Evolutionary conservation across 23 red algal genomes (phyloP), one percentile per base, ranked within the genome.

Genomic region (Gracilariopsis chorda): DNA sequence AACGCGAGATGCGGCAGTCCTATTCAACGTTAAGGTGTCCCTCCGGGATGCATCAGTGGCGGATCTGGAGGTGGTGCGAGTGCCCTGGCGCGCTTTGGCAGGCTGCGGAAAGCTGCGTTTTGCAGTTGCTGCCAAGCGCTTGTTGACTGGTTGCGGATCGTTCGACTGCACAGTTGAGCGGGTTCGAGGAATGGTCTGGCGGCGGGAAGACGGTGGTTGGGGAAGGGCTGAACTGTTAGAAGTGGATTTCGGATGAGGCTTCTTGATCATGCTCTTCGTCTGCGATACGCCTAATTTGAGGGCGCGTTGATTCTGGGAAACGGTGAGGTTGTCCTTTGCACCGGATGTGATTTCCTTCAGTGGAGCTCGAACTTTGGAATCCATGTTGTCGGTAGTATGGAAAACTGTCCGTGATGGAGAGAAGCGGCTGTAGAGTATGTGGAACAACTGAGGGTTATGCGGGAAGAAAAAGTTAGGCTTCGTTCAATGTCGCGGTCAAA

Each of bases 221-320:
- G 67, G 67, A 45, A 73, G 23, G 20, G 67, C 42, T 6, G 67
- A 45, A 2, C 39, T 2, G 67, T 73, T 73, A n/a, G n/a, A n/a
- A 1, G 67, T 46, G 28, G 40, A 27, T 36, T 73, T 73, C 39
- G 37, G 14, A 20, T 2, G 67, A 36, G 40, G 16, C 28, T 73
- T 73, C 32, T 73, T 73, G 20, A 73, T 73, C 67, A 73, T 73
- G 11, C 47, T 45, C 67, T 73, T 73, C 3, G 67, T 45, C 29
- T 73, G 32, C 19, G 67, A 73, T 8, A 73, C 32, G n/a, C n/a
- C n/a, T n/a, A n/a, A n/a, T 23, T 37, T 37, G 39, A 73, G 47
- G 13, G 62, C 1, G 16, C 67, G 39, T 17, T 73, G 39, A 20
- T 36, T 46, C 67, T 73, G 67, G 10, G 67, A 2, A 46, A 13